These are phyloP conservation scores for Deinandra increscens DNA, from an alignment of 129 eudicot species.

Conservation along the genomic window DNA sequence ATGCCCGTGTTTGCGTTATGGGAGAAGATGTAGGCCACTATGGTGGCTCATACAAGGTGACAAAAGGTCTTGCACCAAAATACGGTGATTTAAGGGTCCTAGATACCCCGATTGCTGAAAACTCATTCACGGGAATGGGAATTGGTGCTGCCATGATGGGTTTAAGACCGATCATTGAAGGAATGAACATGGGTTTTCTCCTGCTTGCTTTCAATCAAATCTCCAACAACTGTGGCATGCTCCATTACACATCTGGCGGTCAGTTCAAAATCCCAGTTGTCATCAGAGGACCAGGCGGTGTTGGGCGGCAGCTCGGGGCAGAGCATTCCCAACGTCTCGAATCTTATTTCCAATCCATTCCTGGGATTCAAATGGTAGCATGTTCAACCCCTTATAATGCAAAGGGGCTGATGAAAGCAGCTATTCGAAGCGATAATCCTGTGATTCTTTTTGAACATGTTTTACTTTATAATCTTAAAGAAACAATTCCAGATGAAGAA, in stretches of 20 bases:
- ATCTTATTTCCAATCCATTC: constrained; percentile 92
- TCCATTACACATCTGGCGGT: constrained; percentile 95
- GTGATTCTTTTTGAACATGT: constrained; percentile 90
- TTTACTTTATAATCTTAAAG: constrained; percentile 79
- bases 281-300: constrained; percentile 96
- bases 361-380: constrained; percentile 97
- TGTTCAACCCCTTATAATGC: constrained; percentile 96
- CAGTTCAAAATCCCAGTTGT: constrained; percentile 91
- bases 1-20: constrained; percentile 80
- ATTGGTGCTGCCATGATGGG: constrained; percentile 94
- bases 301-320: constrained; percentile 94
- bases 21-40: constrained; percentile 99
- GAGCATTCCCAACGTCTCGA: constrained; percentile 95
- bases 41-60: constrained; percentile 96
- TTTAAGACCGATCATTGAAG: constrained; percentile 75
- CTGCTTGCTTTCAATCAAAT: constrained; percentile 89
- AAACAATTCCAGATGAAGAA: constrained; percentile 86
- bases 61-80: constrained; percentile 81
- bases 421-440: constrained; percentile 83
- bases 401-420: constrained; percentile 95
- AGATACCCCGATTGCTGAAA: constrained; percentile 90
- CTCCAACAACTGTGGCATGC: constrained; percentile 99
- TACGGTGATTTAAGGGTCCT: constrained; percentile 87
- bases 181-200: constrained; percentile 96
- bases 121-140: constrained; percentile 87